Evolutionary conservation across 2,329 filamentous ascomycete species (phyloP).

Genomic region (Diaporthe eres): DNA sequence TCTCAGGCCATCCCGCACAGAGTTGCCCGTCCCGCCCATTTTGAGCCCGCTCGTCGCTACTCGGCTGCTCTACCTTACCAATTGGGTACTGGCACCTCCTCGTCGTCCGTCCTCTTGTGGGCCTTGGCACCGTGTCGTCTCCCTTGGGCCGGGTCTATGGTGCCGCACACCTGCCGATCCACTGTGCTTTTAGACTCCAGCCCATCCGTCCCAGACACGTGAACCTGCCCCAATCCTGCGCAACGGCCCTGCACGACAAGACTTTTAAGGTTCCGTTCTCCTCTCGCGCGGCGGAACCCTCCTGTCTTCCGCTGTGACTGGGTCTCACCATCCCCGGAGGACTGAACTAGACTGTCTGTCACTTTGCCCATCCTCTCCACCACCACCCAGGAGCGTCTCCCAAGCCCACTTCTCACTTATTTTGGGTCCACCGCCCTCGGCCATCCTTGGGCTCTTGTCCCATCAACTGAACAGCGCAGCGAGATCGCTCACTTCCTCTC

Average conservation of each 20-base stretch:
- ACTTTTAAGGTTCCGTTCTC: slow-evolving; percentile 22
- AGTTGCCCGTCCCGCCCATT: neutral
- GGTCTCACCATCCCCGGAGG: neutral
- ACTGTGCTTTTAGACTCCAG: slow-evolving; percentile 27
- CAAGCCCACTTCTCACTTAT: neutral
- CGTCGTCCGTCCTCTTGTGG: slow-evolving; percentile 1
- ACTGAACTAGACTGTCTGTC: slow-evolving; percentile 10
- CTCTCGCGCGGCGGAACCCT: slow-evolving; percentile 29
- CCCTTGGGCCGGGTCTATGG: slow-evolving; percentile 31
- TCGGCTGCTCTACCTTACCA: neutral
- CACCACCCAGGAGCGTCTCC: neutral
- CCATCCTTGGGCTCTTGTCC: neutral
- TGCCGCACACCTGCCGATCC: slow-evolving; percentile 23
- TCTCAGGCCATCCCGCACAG: neutral
- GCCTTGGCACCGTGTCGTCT: slow-evolving; percentile 33
- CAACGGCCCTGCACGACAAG: slow-evolving; percentile 22
- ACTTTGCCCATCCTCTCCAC: neutral
- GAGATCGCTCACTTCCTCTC: slow-evolving; percentile 1
- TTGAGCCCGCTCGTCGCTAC: neutral
- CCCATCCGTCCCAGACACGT: slow-evolving; percentile 21
- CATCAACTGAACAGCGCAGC: neutral
- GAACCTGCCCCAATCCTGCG: slow-evolving; percentile 8
- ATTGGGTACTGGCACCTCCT: neutral
- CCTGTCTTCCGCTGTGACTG: slow-evolving; percentile 9
- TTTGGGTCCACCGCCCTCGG: slow-evolving; percentile 2